Percentiles rank a stretch among this genome's conserved stretches.
These are phyloP conservation scores for Hypomyces perniciosus DNA, from an alignment of 2,329 filamentous ascomycete species.

Conservation along the genomic window DNA sequence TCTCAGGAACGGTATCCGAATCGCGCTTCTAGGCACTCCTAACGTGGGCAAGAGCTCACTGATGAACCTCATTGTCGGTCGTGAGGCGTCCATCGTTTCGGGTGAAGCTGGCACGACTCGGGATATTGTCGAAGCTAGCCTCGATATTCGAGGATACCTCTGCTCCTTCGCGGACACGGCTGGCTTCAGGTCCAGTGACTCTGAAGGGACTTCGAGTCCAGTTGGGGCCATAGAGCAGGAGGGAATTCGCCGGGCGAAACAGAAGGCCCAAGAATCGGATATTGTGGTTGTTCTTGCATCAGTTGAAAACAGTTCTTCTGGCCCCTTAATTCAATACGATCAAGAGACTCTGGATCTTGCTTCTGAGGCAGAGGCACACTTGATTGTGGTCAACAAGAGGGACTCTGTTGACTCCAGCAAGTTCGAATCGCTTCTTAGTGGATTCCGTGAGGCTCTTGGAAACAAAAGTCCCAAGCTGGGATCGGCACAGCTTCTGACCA, in stretches of 20 bases:
- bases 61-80: slow-evolving; percentile 81
- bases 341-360: slow-evolving; percentile 50
- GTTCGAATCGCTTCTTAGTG: slow-evolving; percentile 32
- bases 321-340: slow-evolving; percentile 45
- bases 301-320: slow-evolving; percentile 47
- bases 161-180: slow-evolving; percentile 96
- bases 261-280: slow-evolving; percentile 76
- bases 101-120: slow-evolving; percentile 87
- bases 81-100: slow-evolving; percentile 93
- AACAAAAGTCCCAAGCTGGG: slow-evolving; percentile 20
- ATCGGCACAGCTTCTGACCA: slow-evolving; percentile 37
- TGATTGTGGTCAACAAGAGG: slow-evolving; percentile 59
- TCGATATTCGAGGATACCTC: slow-evolving; percentile 85
- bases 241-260: slow-evolving; percentile 80
- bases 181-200: slow-evolving; percentile 59
- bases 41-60: slow-evolving; percentile 95
- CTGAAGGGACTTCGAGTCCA: slow-evolving; percentile 1
- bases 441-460: slow-evolving; percentile 29
- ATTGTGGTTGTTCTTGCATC: slow-evolving; percentile 77
- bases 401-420: slow-evolving; percentile 39
- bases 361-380: slow-evolving; percentile 38
- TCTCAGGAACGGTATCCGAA: slow-evolving; percentile 73
- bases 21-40: slow-evolving; percentile 83
- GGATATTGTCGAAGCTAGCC: slow-evolving; percentile 85
- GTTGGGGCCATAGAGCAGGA: slow-evolving; percentile 77